Evolutionary conservation across 768 basidiomycete species (phyloP), one percentile per base, ranked within the genome.

Genomic region (Boletus coccyginus): DNA sequence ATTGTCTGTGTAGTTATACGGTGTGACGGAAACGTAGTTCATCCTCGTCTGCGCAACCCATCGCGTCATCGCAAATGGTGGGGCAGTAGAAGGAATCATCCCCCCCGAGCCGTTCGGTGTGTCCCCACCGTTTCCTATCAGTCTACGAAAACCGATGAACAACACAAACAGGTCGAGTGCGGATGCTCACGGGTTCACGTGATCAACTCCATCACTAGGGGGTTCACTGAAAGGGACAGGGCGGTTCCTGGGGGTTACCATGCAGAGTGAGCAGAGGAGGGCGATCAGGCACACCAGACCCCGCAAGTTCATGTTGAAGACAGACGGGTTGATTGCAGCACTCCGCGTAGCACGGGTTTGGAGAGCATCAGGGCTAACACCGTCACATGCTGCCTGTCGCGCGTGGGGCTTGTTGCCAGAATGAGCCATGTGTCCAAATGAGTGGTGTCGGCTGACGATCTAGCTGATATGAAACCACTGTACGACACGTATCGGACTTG

Each of bases 1-100:
- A 0, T 68, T 72, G 56, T 78, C 79, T 0, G 87, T 86, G 67
- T 81, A 78, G 67, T 89, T 88, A 64, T 86, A 89, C 5, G 88
- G 86, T 2, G 83, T 83, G 11, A 84, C 78, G 6, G 87, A 90
- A 46, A 88, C 86, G 57, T 87, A 90, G 71, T 90, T 90, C 53
- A 83, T 74, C 55, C 87, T 81, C 10, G 87, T 92, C 69, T 90
- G 88, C 0, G 90, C 87, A 12, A 89, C 86, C 90, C 91, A 92
- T 33, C 91, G 81, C 0, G 89, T 91, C 89, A 91, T 91, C 7
- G 81, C 90, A 62, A 92, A 93, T 0, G 91, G 91, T 4, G 90
- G 88, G 6, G 83, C 84, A n/a, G 77, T 76, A 9, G 84, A 86
- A 0, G 88, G 88, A 46, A 90, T 88, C 86, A 88, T 90, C 0